Conservation (phyloP, 495 filamentous ascomycete species). For the Apodospora peruviana region DNA sequence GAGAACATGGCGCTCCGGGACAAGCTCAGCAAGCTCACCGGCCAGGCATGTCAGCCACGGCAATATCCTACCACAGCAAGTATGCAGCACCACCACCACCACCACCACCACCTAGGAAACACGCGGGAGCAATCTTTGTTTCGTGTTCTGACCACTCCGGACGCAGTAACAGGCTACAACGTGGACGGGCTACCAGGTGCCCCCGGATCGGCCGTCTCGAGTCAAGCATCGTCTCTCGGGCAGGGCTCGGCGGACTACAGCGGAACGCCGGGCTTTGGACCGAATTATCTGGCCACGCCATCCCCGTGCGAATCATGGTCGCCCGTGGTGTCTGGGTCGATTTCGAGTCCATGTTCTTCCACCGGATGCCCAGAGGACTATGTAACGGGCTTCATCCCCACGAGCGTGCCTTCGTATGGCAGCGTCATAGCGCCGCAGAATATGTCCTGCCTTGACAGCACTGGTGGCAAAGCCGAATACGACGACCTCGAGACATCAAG, state of each 20-base stretch:
- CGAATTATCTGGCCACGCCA: constrained; percentile 27
- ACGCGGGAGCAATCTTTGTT: constrained; percentile 1
- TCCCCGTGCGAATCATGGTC: constrained; percentile 33
- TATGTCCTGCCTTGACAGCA: constrained; percentile 13
- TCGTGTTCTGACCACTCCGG: constrained; percentile 5
- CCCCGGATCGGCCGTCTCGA: constrained; percentile 8
- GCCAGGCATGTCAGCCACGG: constrained; percentile 17
- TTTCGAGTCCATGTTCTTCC: constrained; percentile 38
- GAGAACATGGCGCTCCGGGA: constrained; percentile 34
- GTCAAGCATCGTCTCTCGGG: constrained; percentile 10
- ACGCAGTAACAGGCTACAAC: constrained; percentile 15
- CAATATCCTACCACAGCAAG: constrained; percentile 12
- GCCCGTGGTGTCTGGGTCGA: constrained; percentile 17
- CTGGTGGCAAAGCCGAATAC: constrained; percentile 14
- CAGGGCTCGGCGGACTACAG: constrained; percentile 13
- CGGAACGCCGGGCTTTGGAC: constrained; percentile 10
- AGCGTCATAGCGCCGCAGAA: constrained; percentile 15
- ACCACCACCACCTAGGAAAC: background rate
- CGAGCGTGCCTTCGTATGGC: constrained; percentile 30
- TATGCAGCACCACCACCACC: constrained; percentile 5
- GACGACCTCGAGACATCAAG: constrained; percentile 18
- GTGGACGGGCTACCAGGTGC: constrained; percentile 9
- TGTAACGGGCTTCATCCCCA: constrained; percentile 29
- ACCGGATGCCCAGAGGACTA: constrained; percentile 33
- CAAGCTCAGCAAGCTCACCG: constrained; percentile 23